Percentiles rank a stretch among this genome's conserved stretches.
These are phyloP conservation scores for Fraxinus sp. DNA, from an alignment of 305 asterid genomes.

Conservation along the genomic window DNA sequence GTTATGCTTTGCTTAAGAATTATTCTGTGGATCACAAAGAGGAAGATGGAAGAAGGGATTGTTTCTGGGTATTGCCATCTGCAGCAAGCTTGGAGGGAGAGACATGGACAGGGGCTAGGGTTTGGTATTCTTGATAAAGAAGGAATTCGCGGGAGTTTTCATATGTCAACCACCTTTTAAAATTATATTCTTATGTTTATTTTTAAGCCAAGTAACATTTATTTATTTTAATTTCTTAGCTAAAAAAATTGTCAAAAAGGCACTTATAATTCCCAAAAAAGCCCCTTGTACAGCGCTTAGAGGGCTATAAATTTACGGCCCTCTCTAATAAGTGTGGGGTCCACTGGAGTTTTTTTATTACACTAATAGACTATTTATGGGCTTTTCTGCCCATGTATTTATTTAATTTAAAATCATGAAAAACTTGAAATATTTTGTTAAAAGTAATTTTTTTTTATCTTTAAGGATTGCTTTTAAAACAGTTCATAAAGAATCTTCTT, in stretches of 20 bases:
- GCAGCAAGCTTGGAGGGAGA: background rate
- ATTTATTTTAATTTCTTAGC: background rate
- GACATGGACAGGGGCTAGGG: conserved; percentile 13
- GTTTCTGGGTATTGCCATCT: no score
- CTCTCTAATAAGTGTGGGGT: no score
- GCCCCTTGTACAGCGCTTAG: no score
- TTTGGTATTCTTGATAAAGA: conserved; percentile 64
- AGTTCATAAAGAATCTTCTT: background rate
- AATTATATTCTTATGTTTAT: background rate
- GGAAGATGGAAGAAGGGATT: conserved; percentile 4
- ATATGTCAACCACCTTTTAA: conserved; percentile 19
- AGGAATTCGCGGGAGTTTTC: conserved; percentile 70
- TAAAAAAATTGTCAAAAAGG: background rate
- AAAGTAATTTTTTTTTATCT: no score
- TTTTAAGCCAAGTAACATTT: background rate
- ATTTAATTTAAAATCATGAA: background rate
- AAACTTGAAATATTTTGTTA: no score
- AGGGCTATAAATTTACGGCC: no score
- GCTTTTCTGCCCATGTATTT: background rate
- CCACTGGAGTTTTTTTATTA: no score
- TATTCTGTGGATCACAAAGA: conserved; percentile 27
- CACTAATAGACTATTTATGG: background rate
- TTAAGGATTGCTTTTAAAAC: background rate
- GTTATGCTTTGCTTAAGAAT: conserved; percentile 58
- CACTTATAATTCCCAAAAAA: no score